Base-by-base conservation (phyloP, 257 asterid species). In the Parsonsia alboflavescens region DNA sequence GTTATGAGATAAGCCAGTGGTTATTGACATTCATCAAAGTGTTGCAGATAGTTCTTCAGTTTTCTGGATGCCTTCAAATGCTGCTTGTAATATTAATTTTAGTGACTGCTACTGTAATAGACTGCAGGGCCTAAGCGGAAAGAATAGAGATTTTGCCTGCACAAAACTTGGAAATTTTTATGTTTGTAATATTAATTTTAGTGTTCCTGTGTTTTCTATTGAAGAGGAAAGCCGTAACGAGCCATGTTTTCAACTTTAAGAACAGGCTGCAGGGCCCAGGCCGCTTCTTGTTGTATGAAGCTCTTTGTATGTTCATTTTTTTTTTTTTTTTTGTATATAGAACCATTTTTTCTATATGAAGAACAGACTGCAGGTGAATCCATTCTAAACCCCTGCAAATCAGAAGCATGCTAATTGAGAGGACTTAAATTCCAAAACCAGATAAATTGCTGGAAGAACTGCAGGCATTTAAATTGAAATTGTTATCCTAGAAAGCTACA, bases 171-270 rank as follows among this genome's bases (percentile, higher is more conserved):
- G 81, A 85, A 79, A 70, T 88, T 62, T 84, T 82, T 24, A 22
- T 87, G 15, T 21, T 90, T 75, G 57, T 90, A 71, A 39, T 87
- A 73, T 33, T 82, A 68, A 78, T 89, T 81, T 73, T 83, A 76
- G 83, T 85, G 45, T 87, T 90, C 71, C 87, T 92, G 66, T 89
- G 90, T 80, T 83, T 85, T 84, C 75, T 90, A 50, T 78, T 87
- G 92, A 90, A 80, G 84, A 83, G 93, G 81, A 87, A 85, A 85
- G 80, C 78, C 56, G 75, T 81, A 79, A 28, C 75, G 59, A 87
- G 78, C 77, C 76, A n/a, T n/a, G n/a, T 44, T 70, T 73, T 77
- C 24, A 85, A 80, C 73, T n/a, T n/a, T 91, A 80, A 59, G 87
- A 88, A 82, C 89, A 82, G 63, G 75, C 22, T 9, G 62, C 30